Evolutionary conservation across 2,329 filamentous ascomycete genomes (phyloP), one percentile per base, ranked within the genome.

Genomic region (Hymenoscyphus linearis): DNA sequence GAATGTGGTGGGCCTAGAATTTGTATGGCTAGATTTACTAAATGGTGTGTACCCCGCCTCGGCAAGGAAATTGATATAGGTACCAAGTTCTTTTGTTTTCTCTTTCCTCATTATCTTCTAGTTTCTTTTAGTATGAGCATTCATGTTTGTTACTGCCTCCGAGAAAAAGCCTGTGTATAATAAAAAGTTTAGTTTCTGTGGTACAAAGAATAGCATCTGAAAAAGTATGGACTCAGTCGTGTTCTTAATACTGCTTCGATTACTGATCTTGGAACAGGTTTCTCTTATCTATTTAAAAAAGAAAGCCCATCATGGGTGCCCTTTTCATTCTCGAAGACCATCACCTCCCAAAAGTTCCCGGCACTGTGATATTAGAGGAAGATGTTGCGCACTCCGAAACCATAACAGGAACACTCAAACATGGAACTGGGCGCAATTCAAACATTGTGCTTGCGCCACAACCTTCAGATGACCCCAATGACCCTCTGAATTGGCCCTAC

Each of bases 391-490:
- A 67, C 37, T 66, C 64, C 3, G 61, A 62, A 35, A 50, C 35
- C 26, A 54, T 63, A 14, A 67, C 64, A 18, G 63, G 58, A 13
- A 60, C 53, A 10, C 59, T 68, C 34, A 66, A 65, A 36, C 63
- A 68, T 58, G 66, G 66, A 53, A 66, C 57, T 13, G 66, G 66
- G n/a, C 59, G 52, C 25, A 44, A 65, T 40, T 40, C 65, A 4
- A 52, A 67, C 37, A 57, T 68, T 37, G 59, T 68, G 18, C 60
- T 68, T 14, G 61, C 59, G 16, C 75, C 79, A 16, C 79, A 81
- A 64, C 79, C 79, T 6, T 77, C 74, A 13, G 75, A 78, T 61
- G 77, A 76, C 36, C 78, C 78, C 0, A 81, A 81, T 62, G 79
- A 81, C 63, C 79, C 79, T 3, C 64, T 80, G 7, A 80, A 80